Conservation (phyloP, 345 rosid genomes). For the Populus ilicifolia region DNA sequence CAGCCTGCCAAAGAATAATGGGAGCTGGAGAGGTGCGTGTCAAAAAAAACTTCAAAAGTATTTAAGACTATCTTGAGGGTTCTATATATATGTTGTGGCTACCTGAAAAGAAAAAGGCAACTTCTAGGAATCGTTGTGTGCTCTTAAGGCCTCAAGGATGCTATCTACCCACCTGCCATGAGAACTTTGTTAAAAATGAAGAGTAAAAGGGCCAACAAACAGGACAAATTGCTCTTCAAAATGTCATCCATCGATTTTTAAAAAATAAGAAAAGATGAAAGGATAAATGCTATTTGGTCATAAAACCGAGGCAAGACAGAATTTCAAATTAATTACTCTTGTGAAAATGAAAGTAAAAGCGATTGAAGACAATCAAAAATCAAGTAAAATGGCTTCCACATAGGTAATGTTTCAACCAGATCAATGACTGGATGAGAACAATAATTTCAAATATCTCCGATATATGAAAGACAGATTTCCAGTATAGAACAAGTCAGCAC, state of each 20-base stretch:
- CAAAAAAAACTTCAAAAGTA: background rate
- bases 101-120: background rate
- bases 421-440: background rate
- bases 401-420: background rate
- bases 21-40: background rate
- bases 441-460: background rate
- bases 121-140: slow-evolving; percentile 10
- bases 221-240: background rate
- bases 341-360: background rate
- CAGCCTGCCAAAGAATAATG: background rate
- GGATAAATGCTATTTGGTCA: background rate
- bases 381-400: background rate
- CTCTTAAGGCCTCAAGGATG: slow-evolving; percentile 63
- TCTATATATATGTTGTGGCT: background rate
- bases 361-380: background rate
- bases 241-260: background rate
- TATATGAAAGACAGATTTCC: background rate
- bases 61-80: background rate
- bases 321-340: background rate
- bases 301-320: background rate
- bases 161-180: slow-evolving; percentile 76
- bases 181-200: background rate
- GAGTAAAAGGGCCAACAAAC: background rate
- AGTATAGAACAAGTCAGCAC: background rate
- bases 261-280: background rate